Base-by-base conservation (phyloP, 345 rosid genomes). In the Salix suchowensis region DNA sequence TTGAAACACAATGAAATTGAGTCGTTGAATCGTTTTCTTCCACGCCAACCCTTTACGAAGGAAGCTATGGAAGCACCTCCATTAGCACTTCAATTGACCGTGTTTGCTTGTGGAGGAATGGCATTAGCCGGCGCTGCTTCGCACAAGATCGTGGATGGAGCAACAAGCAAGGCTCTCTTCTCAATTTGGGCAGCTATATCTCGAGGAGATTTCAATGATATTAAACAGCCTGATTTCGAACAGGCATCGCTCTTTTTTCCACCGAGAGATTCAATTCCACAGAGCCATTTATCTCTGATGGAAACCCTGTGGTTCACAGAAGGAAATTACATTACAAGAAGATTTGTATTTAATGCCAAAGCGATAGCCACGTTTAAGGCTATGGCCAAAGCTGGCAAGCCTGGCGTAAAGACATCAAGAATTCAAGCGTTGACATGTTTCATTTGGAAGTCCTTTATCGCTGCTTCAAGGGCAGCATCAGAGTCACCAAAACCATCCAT, bases 371-470 rank as follows among this genome's bases (percentile, higher is more conserved):
- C 54, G 2, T 9, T 76, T 1, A 65, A 23, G n/a, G 37, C 13
- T 6, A 64, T 36, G 70, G 82, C 79, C 4, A 32, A 3, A 14
- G 46, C 71, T 37, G 39, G 40, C 10, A 50, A 52, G 10, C 24
- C 26, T 2, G 54, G 26, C 16, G 21, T 7, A 13, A 50, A 16
- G 5, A 68, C 72, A 19, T 39, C 79, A 15, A 60, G 83, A 4
- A 28, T 80, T 28, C 69, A 80, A 54, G 68, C 79, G 15, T 23
- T 80, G 28, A 50, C 83, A 1, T 75, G 79, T 58, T 80, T 80
- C 65, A 72, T 80, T 24, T 76, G 76, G 80, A 80, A 76, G 67
- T 68, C 23, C 28, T 76, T 54, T n/a, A 68, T 81, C 77, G 70
- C 75, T 6, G 83, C 83, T 0, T 65, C 77, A 2, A 72, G 28